Evolutionary conservation across 768 basidiomycete genomes (phyloP).

Genomic region (Leccinum variicolor): DNA sequence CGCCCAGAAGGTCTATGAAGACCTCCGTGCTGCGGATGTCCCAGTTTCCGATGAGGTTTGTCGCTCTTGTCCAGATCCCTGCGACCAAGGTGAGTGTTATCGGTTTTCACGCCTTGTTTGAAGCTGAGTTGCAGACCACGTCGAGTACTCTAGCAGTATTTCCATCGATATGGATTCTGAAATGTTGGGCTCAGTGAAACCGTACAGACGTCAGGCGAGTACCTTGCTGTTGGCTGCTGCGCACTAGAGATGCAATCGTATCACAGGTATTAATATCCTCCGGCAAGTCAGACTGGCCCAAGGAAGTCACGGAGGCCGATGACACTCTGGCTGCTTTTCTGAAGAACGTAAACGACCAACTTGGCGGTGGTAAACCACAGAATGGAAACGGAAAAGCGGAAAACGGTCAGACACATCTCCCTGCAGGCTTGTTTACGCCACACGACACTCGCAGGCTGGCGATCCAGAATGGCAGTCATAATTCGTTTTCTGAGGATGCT

Average conservation of each 20-base stretch:
- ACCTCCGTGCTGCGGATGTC: constrained; percentile 55
- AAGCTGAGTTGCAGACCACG: constrained; percentile 49
- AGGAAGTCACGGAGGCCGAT: constrained; percentile 68
- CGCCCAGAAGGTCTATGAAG: constrained; percentile 39
- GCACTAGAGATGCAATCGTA: neutral
- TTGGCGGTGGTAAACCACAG: constrained; percentile 2
- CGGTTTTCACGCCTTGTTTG: constrained; percentile 28
- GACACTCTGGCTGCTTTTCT: constrained; percentile 69
- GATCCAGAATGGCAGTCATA: constrained; percentile 82
- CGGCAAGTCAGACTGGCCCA: constrained; percentile 85
- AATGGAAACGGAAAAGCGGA: neutral
- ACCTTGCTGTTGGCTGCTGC: neutral
- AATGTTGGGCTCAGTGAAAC: constrained; percentile 83
- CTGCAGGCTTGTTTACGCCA: constrained; percentile 56
- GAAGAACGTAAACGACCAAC: constrained; percentile 19
- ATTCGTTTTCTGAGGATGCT: constrained; percentile 56
- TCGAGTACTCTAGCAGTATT: constrained; percentile 70
- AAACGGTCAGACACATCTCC: constrained; percentile 10
- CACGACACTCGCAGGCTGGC: constrained; percentile 56
- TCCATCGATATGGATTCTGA: constrained; percentile 75
- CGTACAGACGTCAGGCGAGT: constrained; percentile 76
- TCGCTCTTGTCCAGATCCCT: constrained; percentile 72
- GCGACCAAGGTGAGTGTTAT: constrained; percentile 55
- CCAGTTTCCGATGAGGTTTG: constrained; percentile 70
- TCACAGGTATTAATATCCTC: constrained; percentile 83